Base-by-base conservation (phyloP, 441 rosid genomes). In the Manihot esculenta region DNA sequence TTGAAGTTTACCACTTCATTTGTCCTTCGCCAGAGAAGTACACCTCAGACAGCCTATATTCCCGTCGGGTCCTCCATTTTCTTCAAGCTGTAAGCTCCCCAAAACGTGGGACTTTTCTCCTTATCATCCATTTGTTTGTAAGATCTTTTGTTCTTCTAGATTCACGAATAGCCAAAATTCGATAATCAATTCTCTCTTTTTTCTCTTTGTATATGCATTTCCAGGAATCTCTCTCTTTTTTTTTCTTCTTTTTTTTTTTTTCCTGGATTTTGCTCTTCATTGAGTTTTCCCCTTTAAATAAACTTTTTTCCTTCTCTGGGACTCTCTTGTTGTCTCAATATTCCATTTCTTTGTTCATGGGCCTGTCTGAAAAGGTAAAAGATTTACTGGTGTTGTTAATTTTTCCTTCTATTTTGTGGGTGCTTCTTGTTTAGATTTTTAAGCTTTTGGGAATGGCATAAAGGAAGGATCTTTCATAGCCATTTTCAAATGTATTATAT, bases 171-270 rank as follows among this genome's bases (percentile, higher is more conserved):
- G 62, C 10, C 10, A 3, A n/a, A 57, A 62, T n/a, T 49, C 17
- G 4, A 47, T 21, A 11, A 53, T 69, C 20, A 20, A 44, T 13
- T 42, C 18, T 42, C 48, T 17, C 48, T 33, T 27, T n/a, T 23
- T 0, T 23, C 38, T 71, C 70, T 64, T 15, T 33, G 47, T 23
- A 30, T 71, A 26, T 55, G 69, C 71, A 48, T 61, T 26, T 20
- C 62, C 48, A 56, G 72, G 58, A 75, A 72, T 68, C 69, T 70
- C 64, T 74, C 72, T 60, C n/a, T n/a, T n/a, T n/a, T n/a, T n/a
- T n/a, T n/a, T n/a, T n/a, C n/a, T n/a, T n/a, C n/a, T n/a, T n/a
- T n/a, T n/a, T n/a, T 45, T 53, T 67, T 65, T 70, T 60, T 51
- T 54, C 64, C 66, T 70, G 75, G 75, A 78, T 66, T 74, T 75